phyloP scores from a whole-genome alignment of 129 eudicot genomes.

The Flaveria robusta region DNA sequence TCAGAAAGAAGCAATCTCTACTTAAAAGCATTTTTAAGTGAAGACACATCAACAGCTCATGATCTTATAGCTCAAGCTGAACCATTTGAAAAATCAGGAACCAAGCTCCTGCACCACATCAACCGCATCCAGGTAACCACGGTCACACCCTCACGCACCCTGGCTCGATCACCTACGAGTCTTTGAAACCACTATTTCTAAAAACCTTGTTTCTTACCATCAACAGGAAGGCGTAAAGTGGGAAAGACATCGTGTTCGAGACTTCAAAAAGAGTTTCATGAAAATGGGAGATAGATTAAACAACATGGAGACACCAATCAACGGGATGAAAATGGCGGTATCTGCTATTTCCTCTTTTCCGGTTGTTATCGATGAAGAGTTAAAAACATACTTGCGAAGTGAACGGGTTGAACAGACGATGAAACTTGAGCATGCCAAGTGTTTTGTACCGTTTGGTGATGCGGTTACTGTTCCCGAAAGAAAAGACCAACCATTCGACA shows the following conservation, averaged over 20 bases:
- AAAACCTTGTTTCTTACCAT: neutral
- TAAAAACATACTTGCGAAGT: conserved; percentile 31
- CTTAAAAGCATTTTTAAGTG: conserved; percentile 52
- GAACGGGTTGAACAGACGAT: conserved; percentile 31
- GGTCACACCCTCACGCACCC: neutral
- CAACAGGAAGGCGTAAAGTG: conserved; percentile 63
- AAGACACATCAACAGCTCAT: conserved; percentile 35
- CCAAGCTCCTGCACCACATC: conserved; percentile 56
- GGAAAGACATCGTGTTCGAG: conserved; percentile 54
- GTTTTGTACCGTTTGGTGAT: conserved; percentile 41
- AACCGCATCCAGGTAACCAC: conserved; percentile 55
- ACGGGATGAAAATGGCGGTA: conserved; percentile 67
- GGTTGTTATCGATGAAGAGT: conserved; percentile 28
- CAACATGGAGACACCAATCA: conserved; percentile 50
- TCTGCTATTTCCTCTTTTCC: conserved; percentile 42
- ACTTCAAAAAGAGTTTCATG: conserved; percentile 24
- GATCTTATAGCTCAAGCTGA: conserved; percentile 61
- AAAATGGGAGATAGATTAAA: conserved; percentile 54
- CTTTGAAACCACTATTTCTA: neutral
- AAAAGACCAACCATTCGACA: conserved; percentile 36
- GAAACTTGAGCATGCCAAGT: conserved; percentile 42
- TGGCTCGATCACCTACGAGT: neutral
- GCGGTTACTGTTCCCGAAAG: conserved; percentile 47
- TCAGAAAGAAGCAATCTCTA: conserved; percentile 58
- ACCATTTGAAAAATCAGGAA: conserved; percentile 58